A percentile compares a stretch with the other conserved stretches of the same genome.
Evolutionary conservation across 768 basidiomycete species (phyloP).

Genomic region (Daedalea quercina): DNA sequence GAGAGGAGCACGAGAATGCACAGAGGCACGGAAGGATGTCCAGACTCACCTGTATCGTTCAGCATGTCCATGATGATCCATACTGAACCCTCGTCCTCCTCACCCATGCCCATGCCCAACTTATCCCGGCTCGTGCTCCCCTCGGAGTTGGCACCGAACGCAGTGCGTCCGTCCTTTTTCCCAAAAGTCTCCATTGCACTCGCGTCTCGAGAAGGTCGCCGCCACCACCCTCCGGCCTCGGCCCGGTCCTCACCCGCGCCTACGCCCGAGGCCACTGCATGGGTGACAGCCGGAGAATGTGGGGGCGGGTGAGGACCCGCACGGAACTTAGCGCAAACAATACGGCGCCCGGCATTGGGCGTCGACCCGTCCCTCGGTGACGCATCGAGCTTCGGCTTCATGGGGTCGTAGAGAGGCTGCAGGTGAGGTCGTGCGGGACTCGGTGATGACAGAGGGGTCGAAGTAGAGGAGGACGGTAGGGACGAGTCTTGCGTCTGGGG

Average conservation of each 20-base stretch:
- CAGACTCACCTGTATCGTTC: slow-evolving; percentile 15
- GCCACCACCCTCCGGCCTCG: slow-evolving; percentile 11
- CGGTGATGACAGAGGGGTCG: slow-evolving; percentile 2
- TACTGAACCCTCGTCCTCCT: slow-evolving; percentile 8
- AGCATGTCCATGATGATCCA: slow-evolving; percentile 21
- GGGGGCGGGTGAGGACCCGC: slow-evolving; percentile 4
- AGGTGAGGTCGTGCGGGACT: background rate
- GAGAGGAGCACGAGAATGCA: background rate
- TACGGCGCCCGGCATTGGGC: slow-evolving; percentile 1
- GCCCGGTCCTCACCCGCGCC: background rate
- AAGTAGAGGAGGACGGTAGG: background rate
- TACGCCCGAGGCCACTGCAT: background rate
- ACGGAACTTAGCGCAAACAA: slow-evolving; percentile 14
- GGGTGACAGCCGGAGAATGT: background rate
- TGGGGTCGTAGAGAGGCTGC: slow-evolving; percentile 29
- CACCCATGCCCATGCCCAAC: background rate
- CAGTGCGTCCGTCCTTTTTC: background rate
- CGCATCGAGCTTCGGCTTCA: slow-evolving; percentile 28
- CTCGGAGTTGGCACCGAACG: background rate
- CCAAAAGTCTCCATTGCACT: background rate
- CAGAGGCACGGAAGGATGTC: too few relatives aligned
- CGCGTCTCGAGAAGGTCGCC: slow-evolving; percentile 11
- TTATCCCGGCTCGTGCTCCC: background rate
- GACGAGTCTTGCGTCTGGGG: background rate
- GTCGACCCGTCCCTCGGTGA: slow-evolving; percentile 1